Evolutionary conservation across 148 eudicot species (phyloP), one percentile per base, ranked within the genome.

Genomic region (Rhododendron molle): DNA sequence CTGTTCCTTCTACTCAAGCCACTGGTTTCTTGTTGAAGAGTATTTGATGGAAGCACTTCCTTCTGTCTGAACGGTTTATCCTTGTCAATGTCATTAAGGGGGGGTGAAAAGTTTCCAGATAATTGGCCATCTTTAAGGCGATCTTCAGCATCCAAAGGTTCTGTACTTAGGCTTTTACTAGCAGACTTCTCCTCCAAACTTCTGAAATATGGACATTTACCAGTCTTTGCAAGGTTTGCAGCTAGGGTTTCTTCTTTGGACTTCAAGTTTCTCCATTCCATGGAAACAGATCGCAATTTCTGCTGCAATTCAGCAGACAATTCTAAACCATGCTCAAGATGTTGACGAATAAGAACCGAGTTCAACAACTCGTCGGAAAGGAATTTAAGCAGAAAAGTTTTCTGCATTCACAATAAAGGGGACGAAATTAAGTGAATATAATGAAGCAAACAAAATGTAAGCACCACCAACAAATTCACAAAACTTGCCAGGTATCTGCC

Each of bases 341-440:
- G 96, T 65, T 89, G 93, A 83, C 88, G 93, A 77, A 91, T 73
- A 56, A 85, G 83, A 85, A 89, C 85, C 8, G 94, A 89, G 86
- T 88, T 92, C 78, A 94, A 89, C 85, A 89, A 89, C 89, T 92
- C 96, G 54, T 94, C 94, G 81, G 90, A 91, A 43, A 94, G 84
- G 88, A 90, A 86, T 82, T 91, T 94, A 67, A 94, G 91, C 72
- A 94, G 85, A 18, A 77, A 82, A 47, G 86, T 86, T 86, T 93
- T 90, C 96, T 94, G 93, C 88, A 89, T 65, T 78, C 76, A 82
- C 47, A 84, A 86, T 23, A 87, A 80, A 71, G 82, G 0, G 18
- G 26, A 52, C 72, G 56, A 65, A 54, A 38, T 36, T 47, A 20
- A 71, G 36, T 83, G 46, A 87, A 77, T 18, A 71, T 26, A 73